Base-by-base conservation (phyloP, 768 basidiomycete species). In the Lentinula aciculospora region DNA sequence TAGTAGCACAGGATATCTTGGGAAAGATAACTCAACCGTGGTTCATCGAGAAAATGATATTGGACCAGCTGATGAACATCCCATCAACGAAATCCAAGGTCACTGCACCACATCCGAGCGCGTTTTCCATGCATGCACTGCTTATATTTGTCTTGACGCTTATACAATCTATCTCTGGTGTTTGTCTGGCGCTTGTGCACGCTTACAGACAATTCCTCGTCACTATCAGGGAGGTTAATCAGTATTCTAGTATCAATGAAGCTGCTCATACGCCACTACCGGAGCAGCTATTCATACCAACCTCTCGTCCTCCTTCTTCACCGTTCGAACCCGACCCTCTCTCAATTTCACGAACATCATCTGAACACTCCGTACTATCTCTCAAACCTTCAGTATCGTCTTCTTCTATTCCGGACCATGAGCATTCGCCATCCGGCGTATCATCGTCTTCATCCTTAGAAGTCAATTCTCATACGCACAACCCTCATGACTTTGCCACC, bases 1-100 rank as follows among this genome's bases (percentile, higher is more conserved):
- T 91, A 23, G 72, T 98, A 5, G 73, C 94, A 60, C 79, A 80
- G 48, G 84, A 86, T 61, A 71, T 88, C 25, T 65, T 88, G 25
- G 85, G 86, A 29, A 85, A 82, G 62, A 68, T 96, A 51, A 81
- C 84, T 5, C 88, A 97, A 67, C 89, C 91, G 0, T 98, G 95
- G 94, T 98, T 97, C 68, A 81, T 96, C 46, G 85, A 93, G 58
- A 84, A 77, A 64, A 65, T 80, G 3, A 74, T 89, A 10, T 74
- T 95, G 34, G 84, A 85, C 64, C 68, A 87, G 3, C 71, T 96
- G 10, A 88, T 83, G 6, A 74, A 77, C 25, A 66, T 62, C 4
- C 61, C 60, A 34, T 42, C 29, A 37, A 45, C 61, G 60, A 61
- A 57, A 53, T 25, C 66, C 59, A 53, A 58, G 73, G 64, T 61